A percentile compares a stretch with the other conserved stretches of the same genome.
These are phyloP conservation scores for Trichosporon sp. DNA, from an alignment of 1,284 basidiomycete species.

Conservation along the genomic window DNA sequence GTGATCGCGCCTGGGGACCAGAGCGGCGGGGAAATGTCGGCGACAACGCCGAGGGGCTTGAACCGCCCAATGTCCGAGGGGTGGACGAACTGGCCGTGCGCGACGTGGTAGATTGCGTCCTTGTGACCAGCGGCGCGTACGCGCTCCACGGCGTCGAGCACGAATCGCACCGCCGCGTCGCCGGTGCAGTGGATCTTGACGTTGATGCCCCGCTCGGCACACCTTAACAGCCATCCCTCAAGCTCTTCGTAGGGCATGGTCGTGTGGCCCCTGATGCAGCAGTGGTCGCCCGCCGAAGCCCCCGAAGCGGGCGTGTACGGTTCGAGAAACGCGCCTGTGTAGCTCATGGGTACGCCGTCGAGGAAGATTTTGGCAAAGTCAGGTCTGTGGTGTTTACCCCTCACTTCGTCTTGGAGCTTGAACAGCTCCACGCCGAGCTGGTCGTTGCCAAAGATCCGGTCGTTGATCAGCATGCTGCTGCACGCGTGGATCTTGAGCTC, in stretches of 20 bases:
- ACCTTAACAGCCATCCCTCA: conserved; percentile 20
- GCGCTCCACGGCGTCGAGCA: conserved; percentile 21
- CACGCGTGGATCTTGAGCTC: conserved; percentile 19
- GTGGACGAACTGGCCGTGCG: conserved; percentile 22
- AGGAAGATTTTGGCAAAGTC: conserved; percentile 26
- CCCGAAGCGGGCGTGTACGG: background rate
- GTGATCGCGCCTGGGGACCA: conserved; percentile 20
- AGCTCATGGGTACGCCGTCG: conserved; percentile 21
- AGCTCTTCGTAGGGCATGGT: conserved; percentile 23
- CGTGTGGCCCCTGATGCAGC: conserved; percentile 19
- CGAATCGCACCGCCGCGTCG: conserved; percentile 21
- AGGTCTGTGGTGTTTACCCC: conserved; percentile 8
- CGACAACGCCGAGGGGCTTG: conserved; percentile 18
- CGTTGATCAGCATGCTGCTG: conserved; percentile 24
- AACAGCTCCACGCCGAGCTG: conserved; percentile 12
- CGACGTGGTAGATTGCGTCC: conserved; percentile 19
- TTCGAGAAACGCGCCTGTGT: conserved; percentile 22
- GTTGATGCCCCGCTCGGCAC: conserved; percentile 19
- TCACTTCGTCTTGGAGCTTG: background rate
- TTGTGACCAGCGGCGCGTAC: conserved; percentile 10
- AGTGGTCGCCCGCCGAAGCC: background rate
- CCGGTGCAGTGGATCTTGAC: conserved; percentile 24
- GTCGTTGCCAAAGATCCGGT: conserved; percentile 20
- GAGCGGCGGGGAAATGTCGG: conserved; percentile 19
- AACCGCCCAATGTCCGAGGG: conserved; percentile 8